Evolutionary conservation across 106 monocot genomes (phyloP).

Genomic region (Vanilla planifolia): DNA sequence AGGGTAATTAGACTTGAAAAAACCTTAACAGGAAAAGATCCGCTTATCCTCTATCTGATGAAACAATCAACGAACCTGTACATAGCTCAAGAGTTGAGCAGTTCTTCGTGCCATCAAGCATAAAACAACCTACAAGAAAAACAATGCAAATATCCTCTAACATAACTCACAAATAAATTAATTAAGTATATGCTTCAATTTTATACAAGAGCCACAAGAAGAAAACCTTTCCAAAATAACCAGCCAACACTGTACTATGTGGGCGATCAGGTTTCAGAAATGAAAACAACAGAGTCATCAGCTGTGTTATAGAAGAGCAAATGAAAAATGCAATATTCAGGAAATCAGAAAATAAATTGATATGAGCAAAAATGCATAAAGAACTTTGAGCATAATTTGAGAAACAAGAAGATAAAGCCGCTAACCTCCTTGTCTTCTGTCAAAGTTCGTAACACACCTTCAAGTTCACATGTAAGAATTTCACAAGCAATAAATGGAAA

Average conservation of each 20-base stretch:
- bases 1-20: no score
- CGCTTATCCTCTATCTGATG: no score
- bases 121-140: constrained; percentile 43
- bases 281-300: constrained; percentile 54
- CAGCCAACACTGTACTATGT: constrained; percentile 52
- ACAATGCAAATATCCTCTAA: background rate
- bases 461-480: constrained; percentile 67
- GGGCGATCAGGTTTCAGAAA: constrained; percentile 48
- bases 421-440: constrained; percentile 56
- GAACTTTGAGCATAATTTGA: background rate
- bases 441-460: constrained; percentile 51
- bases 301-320: constrained; percentile 15
- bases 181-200: background rate
- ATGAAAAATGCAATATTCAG: background rate
- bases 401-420: background rate
- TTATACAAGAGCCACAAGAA: background rate
- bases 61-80: constrained; percentile 37
- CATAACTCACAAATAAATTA: background rate
- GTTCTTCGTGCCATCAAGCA: constrained; percentile 49
- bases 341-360: background rate
- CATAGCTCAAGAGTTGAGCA: constrained; percentile 38
- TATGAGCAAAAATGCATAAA: background rate
- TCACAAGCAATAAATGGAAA: constrained; percentile 75
- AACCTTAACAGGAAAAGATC: no score
- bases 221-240: constrained; percentile 64